Percentiles rank a stretch among this genome's conserved stretches.
Evolutionary conservation across 495 filamentous ascomycete genomes (phyloP).

Genomic region (Daldinia childiae): DNA sequence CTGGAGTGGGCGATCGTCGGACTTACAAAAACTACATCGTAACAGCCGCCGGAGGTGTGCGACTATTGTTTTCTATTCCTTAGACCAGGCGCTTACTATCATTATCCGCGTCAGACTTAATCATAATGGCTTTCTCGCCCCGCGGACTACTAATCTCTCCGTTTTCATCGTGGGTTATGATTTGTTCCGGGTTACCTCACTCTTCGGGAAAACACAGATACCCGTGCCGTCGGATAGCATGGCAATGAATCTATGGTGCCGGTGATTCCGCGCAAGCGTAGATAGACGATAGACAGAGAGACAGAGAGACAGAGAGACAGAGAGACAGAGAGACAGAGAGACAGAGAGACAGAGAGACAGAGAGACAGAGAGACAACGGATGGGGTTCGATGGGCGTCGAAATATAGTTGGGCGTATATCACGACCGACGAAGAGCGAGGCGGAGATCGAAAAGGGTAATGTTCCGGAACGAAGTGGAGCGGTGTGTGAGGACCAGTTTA

Average conservation of each 20-base stretch:
- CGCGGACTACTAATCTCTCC: conserved; percentile 25
- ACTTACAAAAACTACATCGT: conserved; percentile 28
- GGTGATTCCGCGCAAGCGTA: conserved; percentile 25
- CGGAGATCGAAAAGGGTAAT: conserved; percentile 39
- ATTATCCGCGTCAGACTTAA: conserved; percentile 21
- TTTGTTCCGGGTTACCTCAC: conserved; percentile 27
- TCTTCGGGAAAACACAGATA: conserved; percentile 1
- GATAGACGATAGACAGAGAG: too few species aligned
- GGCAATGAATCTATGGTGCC: conserved; percentile 18
- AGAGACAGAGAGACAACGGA: conserved; percentile 16
- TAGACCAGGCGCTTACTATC: conserved; percentile 11
- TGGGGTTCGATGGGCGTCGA: conserved; percentile 22
- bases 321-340: too few species aligned
- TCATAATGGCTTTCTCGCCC: conserved; percentile 16
- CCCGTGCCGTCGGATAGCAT: conserved; percentile 10
- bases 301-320: too few species aligned
- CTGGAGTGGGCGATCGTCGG: conserved; percentile 18
- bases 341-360: too few species aligned
- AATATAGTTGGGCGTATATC: conserved; percentile 31
- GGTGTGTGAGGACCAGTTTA: conserved; percentile 17
- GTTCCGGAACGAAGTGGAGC: conserved; percentile 45
- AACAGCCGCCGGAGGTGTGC: conserved; percentile 27
- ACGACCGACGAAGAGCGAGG: conserved; percentile 23
- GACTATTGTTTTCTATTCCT: conserved; percentile 19
- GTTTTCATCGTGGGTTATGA: conserved; percentile 28